Conservation (phyloP, 2,329 filamentous ascomycete genomes). For the Emergomyces orientalis region DNA sequence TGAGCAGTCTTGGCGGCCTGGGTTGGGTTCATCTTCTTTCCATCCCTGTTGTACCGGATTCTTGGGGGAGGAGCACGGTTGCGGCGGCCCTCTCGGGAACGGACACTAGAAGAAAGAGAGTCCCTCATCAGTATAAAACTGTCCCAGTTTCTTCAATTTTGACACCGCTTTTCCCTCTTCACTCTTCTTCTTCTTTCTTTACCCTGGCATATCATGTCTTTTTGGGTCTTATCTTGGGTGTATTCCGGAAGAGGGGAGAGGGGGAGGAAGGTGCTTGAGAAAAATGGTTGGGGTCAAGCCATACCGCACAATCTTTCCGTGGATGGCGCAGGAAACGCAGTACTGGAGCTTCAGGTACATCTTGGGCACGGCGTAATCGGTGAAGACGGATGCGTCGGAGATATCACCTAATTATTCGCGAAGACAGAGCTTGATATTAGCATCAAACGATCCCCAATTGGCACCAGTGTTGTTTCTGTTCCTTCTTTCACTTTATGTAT, state of each 20-base stretch:
- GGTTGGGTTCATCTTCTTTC: conserved; percentile 96
- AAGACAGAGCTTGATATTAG: conserved; percentile 7
- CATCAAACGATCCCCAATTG: not conserved
- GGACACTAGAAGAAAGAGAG: conserved; percentile 58
- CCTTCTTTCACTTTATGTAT: not conserved
- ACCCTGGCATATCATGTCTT: not conserved
- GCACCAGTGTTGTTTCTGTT: not conserved
- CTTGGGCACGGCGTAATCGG: conserved; percentile 99
- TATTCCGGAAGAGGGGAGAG: not conserved
- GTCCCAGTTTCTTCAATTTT: not conserved
- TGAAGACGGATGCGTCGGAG: conserved; percentile 97
- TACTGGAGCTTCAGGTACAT: conserved; percentile 99
- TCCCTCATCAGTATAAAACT: not conserved
- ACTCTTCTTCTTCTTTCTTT: not conserved
- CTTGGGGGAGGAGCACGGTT: conserved; percentile 97
- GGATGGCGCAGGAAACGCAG: conserved; percentile 99
- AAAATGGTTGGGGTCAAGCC: conserved; percentile 39
- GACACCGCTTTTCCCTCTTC: not conserved
- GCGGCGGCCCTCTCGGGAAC: conserved; percentile 90
- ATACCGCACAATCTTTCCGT: conserved; percentile 99
- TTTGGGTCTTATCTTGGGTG: not conserved
- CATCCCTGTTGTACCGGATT: conserved; percentile 99
- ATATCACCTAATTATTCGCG: conserved; percentile 71
- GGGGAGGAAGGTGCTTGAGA: not conserved
- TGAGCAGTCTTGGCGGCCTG: conserved; percentile 58